These are phyloP conservation scores for Talaromyces liani DNA, from an alignment of 495 filamentous ascomycete genomes.

Conservation along the genomic window DNA sequence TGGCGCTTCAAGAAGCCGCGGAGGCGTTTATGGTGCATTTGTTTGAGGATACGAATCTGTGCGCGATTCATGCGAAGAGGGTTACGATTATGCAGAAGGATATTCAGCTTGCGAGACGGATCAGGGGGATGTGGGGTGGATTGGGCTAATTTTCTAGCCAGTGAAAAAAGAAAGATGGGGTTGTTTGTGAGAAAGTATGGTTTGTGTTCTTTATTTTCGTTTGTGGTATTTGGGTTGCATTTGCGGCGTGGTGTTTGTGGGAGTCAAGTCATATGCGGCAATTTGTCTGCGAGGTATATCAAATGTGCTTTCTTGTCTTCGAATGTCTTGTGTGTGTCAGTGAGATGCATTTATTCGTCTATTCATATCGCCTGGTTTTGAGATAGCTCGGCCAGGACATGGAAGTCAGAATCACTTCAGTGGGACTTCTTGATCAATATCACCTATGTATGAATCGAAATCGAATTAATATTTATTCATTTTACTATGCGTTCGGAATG, in stretches of 20 bases:
- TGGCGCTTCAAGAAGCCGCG: slow-evolving; percentile 82
- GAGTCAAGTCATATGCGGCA: background rate
- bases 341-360: background rate
- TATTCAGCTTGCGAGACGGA: slow-evolving; percentile 81
- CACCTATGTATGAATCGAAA: background rate
- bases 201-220: slow-evolving; percentile 7
- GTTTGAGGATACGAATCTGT: slow-evolving; percentile 93
- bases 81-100: slow-evolving; percentile 98
- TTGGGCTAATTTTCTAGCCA: slow-evolving; percentile 34
- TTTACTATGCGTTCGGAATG: background rate
- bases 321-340: background rate
- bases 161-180: background rate
- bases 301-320: background rate
- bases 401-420: background rate
- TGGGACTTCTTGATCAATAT: background rate
- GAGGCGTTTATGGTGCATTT: slow-evolving; percentile 91
- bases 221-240: slow-evolving; percentile 1
- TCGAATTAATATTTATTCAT: background rate
- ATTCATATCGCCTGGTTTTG: background rate
- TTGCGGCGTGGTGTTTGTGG: slow-evolving; percentile 1
- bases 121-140: slow-evolving; percentile 64
- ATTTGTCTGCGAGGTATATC: background rate
- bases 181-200: background rate
- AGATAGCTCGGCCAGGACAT: background rate
- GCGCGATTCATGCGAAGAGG: slow-evolving; percentile 90